These are phyloP conservation scores for Sporopachydermia lactativora DNA, from an alignment of 805 yeast species.

Conservation along the genomic window DNA sequence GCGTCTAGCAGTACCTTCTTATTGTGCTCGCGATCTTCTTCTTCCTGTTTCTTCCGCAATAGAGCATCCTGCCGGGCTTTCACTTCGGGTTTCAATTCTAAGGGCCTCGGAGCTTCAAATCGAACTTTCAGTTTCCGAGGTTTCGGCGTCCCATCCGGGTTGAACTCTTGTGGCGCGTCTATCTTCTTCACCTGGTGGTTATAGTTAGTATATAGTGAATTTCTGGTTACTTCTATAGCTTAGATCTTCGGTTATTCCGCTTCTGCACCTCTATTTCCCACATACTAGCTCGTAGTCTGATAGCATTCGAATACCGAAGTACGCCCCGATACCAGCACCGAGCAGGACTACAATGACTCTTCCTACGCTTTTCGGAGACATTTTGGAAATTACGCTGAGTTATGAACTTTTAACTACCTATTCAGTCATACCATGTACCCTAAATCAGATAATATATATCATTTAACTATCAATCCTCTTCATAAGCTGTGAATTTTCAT, in stretches of 20 bases:
- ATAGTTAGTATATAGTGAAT: background rate
- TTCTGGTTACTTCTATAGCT: too few species aligned
- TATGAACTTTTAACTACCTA: too few species aligned
- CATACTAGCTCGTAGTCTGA: constrained; percentile 1
- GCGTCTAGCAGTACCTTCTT: background rate
- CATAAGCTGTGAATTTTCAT: too few species aligned
- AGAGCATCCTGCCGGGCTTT: background rate
- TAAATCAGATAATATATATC: too few species aligned
- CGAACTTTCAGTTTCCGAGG: background rate
- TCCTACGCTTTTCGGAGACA: background rate
- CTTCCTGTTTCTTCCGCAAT: background rate
- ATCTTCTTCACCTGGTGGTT: background rate
- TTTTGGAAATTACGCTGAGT: too few species aligned
- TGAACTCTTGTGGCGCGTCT: background rate
- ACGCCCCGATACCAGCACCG: background rate
- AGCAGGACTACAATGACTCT: background rate
- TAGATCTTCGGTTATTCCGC: too few species aligned
- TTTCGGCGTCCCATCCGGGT: background rate
- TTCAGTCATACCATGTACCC: too few species aligned
- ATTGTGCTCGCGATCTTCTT: background rate
- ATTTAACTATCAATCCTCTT: too few species aligned
- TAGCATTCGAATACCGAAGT: background rate
- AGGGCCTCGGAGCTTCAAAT: background rate
- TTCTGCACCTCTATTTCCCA: too few species aligned
- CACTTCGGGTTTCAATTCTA: background rate